Conservation (phyloP, 2,329 filamentous ascomycete genomes). For the Arthroderma sp. region DNA sequence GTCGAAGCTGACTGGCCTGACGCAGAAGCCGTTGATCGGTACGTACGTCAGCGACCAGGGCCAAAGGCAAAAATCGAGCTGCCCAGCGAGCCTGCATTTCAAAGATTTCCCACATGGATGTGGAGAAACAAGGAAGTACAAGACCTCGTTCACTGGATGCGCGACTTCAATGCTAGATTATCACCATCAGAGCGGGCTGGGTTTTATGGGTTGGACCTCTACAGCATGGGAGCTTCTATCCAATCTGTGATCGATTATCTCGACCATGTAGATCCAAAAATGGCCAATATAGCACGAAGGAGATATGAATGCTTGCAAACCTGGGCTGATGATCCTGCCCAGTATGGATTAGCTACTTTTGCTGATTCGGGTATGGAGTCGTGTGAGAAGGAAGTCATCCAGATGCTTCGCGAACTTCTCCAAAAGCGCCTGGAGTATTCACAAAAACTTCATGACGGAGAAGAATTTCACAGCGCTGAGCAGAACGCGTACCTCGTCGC, state of each 20-base stretch:
- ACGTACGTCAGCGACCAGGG: conserved; percentile 35
- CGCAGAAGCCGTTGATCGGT: conserved; percentile 38
- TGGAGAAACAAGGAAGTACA: conserved; percentile 43
- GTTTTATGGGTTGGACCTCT: conserved; percentile 42
- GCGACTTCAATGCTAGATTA: conserved; percentile 28
- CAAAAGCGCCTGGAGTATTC: conserved; percentile 31
- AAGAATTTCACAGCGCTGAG: conserved; percentile 37
- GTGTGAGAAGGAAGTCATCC: conserved; percentile 35
- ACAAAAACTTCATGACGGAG: conserved; percentile 24
- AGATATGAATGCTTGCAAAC: conserved; percentile 36
- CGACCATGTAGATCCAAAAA: conserved; percentile 31
- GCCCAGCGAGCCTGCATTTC: conserved; percentile 29
- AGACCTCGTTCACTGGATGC: conserved; percentile 40
- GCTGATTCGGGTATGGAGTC: conserved; percentile 25
- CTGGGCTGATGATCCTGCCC: conserved; percentile 38
- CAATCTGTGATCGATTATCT: conserved; percentile 37
- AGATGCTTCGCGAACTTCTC: conserved; percentile 35
- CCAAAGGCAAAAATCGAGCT: conserved; percentile 20
- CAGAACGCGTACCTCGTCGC: conserved; percentile 39
- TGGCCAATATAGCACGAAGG: conserved; percentile 31
- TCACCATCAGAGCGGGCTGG: conserved; percentile 23
- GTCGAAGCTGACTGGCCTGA: conserved; percentile 45
- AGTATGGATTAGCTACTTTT: conserved; percentile 35
- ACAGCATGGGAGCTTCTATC: conserved; percentile 37
- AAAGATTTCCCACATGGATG: conserved; percentile 44